A percentile compares a stretch with the other conserved stretches of the same genome.
Evolutionary conservation across 768 basidiomycete genomes (phyloP).

Genomic region (Pulveroboletus frians): DNA sequence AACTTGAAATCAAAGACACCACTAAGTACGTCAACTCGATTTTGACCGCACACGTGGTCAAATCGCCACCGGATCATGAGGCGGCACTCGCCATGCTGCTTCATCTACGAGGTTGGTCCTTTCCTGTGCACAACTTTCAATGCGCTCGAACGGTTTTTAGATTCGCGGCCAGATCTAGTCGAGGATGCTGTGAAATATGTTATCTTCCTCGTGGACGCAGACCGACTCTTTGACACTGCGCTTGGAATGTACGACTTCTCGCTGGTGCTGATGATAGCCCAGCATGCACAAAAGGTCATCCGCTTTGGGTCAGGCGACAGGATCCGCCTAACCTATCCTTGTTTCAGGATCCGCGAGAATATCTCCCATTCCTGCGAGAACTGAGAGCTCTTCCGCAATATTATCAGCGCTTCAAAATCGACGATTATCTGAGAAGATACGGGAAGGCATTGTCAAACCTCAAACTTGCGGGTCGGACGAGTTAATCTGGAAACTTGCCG

Average conservation of each 20-base stretch:
- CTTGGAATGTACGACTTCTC: constrained; percentile 99
- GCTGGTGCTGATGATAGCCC: constrained; percentile 91
- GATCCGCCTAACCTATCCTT: constrained; percentile 3
- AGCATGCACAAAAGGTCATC: constrained; percentile 89
- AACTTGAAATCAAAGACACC: constrained; percentile 68
- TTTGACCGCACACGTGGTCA: constrained; percentile 88
- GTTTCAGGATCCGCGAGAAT: constrained; percentile 89
- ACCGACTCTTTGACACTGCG: constrained; percentile 87
- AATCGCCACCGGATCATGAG: constrained; percentile 87
- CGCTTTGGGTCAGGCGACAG: background rate
- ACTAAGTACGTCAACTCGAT: constrained; percentile 86
- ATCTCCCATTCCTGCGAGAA: constrained; percentile 93
- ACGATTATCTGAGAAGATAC: constrained; percentile 81
- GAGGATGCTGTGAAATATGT: constrained; percentile 98
- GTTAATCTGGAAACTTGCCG: background rate
- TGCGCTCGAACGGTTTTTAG: constrained; percentile 4
- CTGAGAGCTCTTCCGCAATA: constrained; percentile 66
- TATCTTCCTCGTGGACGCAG: constrained; percentile 94
- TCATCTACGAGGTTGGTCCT: constrained; percentile 61
- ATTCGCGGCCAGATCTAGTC: constrained; percentile 62
- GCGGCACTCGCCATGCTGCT: constrained; percentile 72
- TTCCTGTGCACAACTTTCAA: background rate
- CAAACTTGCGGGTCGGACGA: constrained; percentile 55
- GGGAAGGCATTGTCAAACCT: constrained; percentile 73
- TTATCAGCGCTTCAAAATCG: constrained; percentile 87